A percentile compares a stretch with the other conserved stretches of the same genome.
phyloP scores from a whole-genome alignment of 2,329 filamentous ascomycete species.

The Lecanicillium sp. region DNA sequence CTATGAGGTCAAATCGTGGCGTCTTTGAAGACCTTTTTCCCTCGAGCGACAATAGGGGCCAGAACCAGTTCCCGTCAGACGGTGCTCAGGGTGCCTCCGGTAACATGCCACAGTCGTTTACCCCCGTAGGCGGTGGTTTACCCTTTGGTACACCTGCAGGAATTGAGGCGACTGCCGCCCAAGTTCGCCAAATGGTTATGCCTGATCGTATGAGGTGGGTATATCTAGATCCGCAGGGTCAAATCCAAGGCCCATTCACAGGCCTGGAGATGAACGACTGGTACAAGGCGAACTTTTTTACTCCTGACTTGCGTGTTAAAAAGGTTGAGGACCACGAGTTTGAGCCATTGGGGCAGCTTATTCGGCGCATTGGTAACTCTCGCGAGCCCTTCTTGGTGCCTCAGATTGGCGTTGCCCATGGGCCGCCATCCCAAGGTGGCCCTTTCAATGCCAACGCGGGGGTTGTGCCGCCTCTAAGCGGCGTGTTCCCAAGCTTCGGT shows the following conservation, averaged over 20 bases:
- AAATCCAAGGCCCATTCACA: slow-evolving; percentile 89
- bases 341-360: slow-evolving; percentile 88
- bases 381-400: slow-evolving; percentile 95
- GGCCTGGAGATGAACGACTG: slow-evolving; percentile 99
- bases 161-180: slow-evolving; percentile 49
- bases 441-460: slow-evolving; percentile 47
- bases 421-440: slow-evolving; percentile 50
- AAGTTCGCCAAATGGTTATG: slow-evolving; percentile 94
- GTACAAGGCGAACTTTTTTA: slow-evolving; percentile 99
- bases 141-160: slow-evolving; percentile 26
- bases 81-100: slow-evolving; percentile 24
- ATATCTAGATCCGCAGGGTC: slow-evolving; percentile 88
- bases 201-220: slow-evolving; percentile 98
- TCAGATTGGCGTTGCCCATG: slow-evolving; percentile 91
- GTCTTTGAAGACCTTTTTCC: slow-evolving; percentile 48
- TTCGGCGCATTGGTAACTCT: slow-evolving; percentile 92
- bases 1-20: slow-evolving; percentile 45
- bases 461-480: slow-evolving; percentile 81
- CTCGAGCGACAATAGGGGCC: slow-evolving; percentile 24
- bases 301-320: slow-evolving; percentile 86
- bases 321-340: slow-evolving; percentile 91
- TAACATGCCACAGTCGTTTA: slow-evolving; percentile 25
- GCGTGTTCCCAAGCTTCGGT: slow-evolving; percentile 91
- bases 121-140: slow-evolving; percentile 24
- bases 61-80: slow-evolving; percentile 29